A percentile compares a stretch with the other conserved stretches of the same genome.
Conservation (phyloP, 306 rosid genomes). For the Sophora flavescens region DNA sequence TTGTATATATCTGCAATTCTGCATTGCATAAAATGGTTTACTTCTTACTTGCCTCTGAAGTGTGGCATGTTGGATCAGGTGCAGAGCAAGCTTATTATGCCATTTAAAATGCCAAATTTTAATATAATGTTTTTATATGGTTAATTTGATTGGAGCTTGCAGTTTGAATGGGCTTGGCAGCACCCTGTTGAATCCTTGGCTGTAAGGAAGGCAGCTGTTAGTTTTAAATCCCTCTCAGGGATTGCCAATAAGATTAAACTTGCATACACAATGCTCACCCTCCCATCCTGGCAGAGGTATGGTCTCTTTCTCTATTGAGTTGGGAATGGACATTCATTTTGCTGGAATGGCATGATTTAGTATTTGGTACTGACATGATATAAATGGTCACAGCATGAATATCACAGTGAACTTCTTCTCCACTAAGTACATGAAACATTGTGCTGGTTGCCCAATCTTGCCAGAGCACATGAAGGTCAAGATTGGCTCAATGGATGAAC, state of each 20-base stretch:
- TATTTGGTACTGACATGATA: conserved; percentile 41
- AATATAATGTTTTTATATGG: not conserved
- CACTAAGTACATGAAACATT: conserved; percentile 74
- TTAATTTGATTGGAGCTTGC: conserved; percentile 51
- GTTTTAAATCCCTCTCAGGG: conserved; percentile 89
- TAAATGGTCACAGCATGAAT: conserved; percentile 70
- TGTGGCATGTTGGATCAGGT: not conserved
- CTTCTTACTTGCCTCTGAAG: conserved; percentile 29
- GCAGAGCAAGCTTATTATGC: conserved; percentile 2
- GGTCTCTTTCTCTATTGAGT: conserved; percentile 15
- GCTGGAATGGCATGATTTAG: not conserved
- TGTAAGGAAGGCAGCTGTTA: conserved; percentile 85
- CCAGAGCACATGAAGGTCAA: conserved; percentile 77
- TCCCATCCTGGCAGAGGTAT: conserved; percentile 88
- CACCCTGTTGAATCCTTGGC: conserved; percentile 91
- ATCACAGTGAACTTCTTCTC: conserved; percentile 85
- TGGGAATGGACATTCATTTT: conserved; percentile 25
- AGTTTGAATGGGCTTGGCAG: conserved; percentile 99
- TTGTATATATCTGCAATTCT: not conserved
- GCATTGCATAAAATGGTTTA: conserved; percentile 8
- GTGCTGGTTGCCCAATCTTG: conserved; percentile 81
- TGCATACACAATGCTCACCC: conserved; percentile 94
- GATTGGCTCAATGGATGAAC: conserved; percentile 74
- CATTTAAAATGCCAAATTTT: conserved; percentile 9
- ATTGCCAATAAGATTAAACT: conserved; percentile 85